phyloP scores from a whole-genome alignment of 805 yeast species.

The Hermanozyma aechmeae region DNA sequence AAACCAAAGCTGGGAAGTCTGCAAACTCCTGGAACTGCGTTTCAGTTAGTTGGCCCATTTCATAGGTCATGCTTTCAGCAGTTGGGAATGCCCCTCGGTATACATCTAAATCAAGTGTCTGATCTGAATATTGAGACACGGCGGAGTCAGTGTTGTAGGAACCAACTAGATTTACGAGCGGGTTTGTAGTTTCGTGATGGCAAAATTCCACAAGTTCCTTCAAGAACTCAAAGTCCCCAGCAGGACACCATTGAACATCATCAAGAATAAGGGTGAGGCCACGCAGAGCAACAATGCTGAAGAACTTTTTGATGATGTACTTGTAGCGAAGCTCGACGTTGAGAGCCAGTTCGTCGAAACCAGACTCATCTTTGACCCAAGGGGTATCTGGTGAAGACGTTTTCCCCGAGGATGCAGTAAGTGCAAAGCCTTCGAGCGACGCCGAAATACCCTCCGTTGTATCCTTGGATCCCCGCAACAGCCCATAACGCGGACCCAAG shows the following conservation, averaged over 20 bases:
- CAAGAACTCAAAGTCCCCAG: slow-evolving; percentile 18
- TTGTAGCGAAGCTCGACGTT: slow-evolving; percentile 31
- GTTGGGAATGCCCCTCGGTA: too few species aligned
- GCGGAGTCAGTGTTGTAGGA: slow-evolving; percentile 1
- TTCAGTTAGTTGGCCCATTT: too few species aligned
- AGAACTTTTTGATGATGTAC: slow-evolving; percentile 32
- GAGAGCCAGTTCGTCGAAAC: slow-evolving; percentile 12
- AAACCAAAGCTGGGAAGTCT: too few species aligned
- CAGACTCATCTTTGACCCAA: too few species aligned
- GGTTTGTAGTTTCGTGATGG: slow-evolving; percentile 1
- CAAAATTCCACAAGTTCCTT: slow-evolving; percentile 17
- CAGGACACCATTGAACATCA: slow-evolving; percentile 37
- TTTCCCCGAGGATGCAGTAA: too few species aligned
- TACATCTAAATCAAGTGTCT: too few species aligned
- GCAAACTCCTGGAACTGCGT: too few species aligned
- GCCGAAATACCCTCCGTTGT: too few species aligned
- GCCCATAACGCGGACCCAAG: slow-evolving; percentile 36
- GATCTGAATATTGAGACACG: not conserved
- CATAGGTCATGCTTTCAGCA: too few species aligned
- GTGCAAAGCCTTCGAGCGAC: too few species aligned
- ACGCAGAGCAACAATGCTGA: slow-evolving; percentile 28
- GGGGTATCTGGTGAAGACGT: too few species aligned
- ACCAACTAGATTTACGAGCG: slow-evolving; percentile 2
- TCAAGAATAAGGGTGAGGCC: slow-evolving; percentile 39
- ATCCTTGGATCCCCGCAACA: too few species aligned